Evolutionary conservation across 2,329 filamentous ascomycete species (phyloP), one percentile per base, ranked within the genome.

Genomic region (Ceratocystis cubensis): DNA sequence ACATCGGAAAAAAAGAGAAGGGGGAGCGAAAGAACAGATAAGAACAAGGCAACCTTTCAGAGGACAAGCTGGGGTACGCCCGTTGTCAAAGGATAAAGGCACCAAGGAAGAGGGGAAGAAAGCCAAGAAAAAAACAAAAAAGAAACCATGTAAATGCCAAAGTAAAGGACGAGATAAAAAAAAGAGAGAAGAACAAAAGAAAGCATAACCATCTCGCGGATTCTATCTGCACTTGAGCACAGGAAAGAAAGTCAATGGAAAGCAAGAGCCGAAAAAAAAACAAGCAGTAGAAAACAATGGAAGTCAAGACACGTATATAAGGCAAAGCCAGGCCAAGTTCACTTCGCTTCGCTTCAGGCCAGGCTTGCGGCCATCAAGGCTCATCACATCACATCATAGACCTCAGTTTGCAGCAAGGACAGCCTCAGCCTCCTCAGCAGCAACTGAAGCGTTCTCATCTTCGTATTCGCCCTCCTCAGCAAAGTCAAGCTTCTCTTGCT

Each of bases 401-500:
- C 50, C 53, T 66, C 61, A 68, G 50, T 66, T 68, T 30, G 63
- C 66, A 22, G 53, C 64, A n/a, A 68, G 64, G 17, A 68, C 66
- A 61, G 66, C 66, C 53, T 68, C 66, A 17, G 66, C 66, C 50
- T 68, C 66, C 28, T 68, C 66, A 7, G 66, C 66, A 48, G 64
- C 66, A 66, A 68, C 64, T 5, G 66, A 68, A 1, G 46, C 75
- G 72, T 84, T 82, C 66, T 82, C 81, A 63, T 78, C 80, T 67
- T 81, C 81, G 5, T 76, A 64, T 65, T 72, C 73, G 30, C 73
- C 75, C 46, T 77, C 76, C 25, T 76, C 74, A 20, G 73, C 74
- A 69, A 78, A 84, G 62, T 91, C 88, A 69, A 88, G 78, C 78
- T 90, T 93, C 77, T 96, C 91, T 77, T 96, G 91, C 76, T 97